Evolutionary conservation across 2,329 filamentous ascomycete genomes (phyloP), one percentile per base, ranked within the genome.

Genomic region (Pseudophaeomoniella oleicola): DNA sequence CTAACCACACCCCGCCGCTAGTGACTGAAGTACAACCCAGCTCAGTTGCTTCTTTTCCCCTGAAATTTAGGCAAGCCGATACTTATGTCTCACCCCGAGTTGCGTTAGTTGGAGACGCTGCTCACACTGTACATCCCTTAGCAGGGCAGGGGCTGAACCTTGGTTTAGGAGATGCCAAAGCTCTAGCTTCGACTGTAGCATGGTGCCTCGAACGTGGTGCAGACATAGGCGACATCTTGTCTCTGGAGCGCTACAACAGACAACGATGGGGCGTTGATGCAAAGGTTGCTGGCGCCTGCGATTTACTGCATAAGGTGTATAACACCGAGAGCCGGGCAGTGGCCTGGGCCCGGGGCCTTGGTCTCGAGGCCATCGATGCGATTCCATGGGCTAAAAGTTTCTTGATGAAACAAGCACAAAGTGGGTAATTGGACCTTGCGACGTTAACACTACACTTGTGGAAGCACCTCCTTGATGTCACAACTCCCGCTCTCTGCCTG

Each of bases 111-210:
- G 90, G 90, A 42, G 90, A 98, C 46, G 90, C 90, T 1, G 90
- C 90, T 5, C 90, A 98, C 56, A 93, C 87, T 1, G 78, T 94
- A 45, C 90, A 98, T 56, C 90, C 90, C 0, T 76, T 98, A 3
- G 90, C 85, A 1, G 90, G 90, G 1, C 90, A 96, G 58, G 90
- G 90, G 1, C 67, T 98, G 11, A 98, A 98, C 53, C 81, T 92
- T 49, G 90, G 90, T 2, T 79, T 96, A 44, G 86, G 76, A 13
- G 90, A 98, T 53, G 81, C 90, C 1, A 78, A 84, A 49, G 80
- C 81, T 37, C 71, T 98, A 0, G 75, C 78, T 4, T 70, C 69
- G 43, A 77, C 77, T 1, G 81, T 98, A 35, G 75, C 77, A 41
- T 78, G 78, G 46, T 81, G 85, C 3, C 78, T 92, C 13, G 63